These are phyloP conservation scores for Solanum neorickii DNA, from an alignment of 257 asterid species.

Conservation along the genomic window DNA sequence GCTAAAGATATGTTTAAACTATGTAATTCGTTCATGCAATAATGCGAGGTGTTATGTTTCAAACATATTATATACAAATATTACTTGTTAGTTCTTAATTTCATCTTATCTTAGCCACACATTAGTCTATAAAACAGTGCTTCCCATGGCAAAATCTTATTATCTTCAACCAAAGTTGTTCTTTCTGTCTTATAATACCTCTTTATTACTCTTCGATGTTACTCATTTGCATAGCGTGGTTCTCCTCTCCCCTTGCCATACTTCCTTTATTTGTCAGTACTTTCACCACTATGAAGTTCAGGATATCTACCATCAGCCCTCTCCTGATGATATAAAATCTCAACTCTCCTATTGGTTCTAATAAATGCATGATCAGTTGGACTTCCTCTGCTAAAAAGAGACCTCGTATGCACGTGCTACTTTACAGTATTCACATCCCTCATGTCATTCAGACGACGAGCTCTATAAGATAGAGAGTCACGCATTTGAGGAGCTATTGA, in stretches of 20 bases:
- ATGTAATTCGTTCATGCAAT: not conserved
- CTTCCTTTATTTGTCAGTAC: slow-evolving; percentile 57
- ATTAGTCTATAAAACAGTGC: not conserved
- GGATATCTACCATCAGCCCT: slow-evolving; percentile 9
- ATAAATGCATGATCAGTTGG: slow-evolving; percentile 30
- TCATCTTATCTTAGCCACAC: not conserved
- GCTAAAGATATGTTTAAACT: not conserved
- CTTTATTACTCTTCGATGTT: slow-evolving; percentile 41
- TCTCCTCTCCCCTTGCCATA: slow-evolving; percentile 41
- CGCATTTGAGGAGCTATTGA: slow-evolving; percentile 43
- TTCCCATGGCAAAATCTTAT: slow-evolving; percentile 32
- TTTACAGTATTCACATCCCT: slow-evolving; percentile 46
- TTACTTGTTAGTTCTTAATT: not conserved
- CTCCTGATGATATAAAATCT: slow-evolving; percentile 45
- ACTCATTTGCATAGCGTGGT: slow-evolving; percentile 27
- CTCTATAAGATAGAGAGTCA: slow-evolving; percentile 41
- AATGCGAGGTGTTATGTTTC: not conserved
- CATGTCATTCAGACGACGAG: slow-evolving; percentile 28
- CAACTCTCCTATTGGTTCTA: slow-evolving; percentile 39
- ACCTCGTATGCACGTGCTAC: slow-evolving; percentile 39
- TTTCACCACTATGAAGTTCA: slow-evolving; percentile 24
- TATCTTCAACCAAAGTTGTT: slow-evolving; percentile 39
- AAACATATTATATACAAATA: not conserved
- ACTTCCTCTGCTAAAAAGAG: slow-evolving; percentile 36
- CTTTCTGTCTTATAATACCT: slow-evolving; percentile 27